Percentiles rank a stretch among this genome's conserved stretches.
Conservation (phyloP, 2,329 filamentous ascomycete genomes). For the Ceratocystis colombiana region DNA sequence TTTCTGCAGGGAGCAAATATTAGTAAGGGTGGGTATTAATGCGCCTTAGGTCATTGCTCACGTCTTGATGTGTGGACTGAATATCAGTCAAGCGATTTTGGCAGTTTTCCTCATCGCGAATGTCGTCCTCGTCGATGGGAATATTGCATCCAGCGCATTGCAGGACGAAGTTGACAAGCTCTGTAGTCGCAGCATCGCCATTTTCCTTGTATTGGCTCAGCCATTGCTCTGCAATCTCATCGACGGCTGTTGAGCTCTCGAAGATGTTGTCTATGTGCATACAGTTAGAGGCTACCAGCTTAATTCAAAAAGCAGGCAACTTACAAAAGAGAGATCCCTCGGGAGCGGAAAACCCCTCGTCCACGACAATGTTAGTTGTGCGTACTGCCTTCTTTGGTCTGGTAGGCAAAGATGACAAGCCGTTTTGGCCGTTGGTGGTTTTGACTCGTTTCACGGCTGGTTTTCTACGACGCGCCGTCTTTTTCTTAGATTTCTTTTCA, state of each 20-base stretch:
- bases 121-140: slow-evolving; percentile 69
- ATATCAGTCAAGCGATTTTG: slow-evolving; percentile 68
- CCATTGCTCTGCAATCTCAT: slow-evolving; percentile 52
- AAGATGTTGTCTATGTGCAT: slow-evolving; percentile 50
- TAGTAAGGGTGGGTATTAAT: background rate
- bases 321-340: slow-evolving; percentile 25
- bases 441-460: slow-evolving; percentile 55
- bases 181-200: slow-evolving; percentile 46
- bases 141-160: slow-evolving; percentile 70
- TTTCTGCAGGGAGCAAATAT: slow-evolving; percentile 44
- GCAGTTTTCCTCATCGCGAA: slow-evolving; percentile 80
- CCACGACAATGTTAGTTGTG: slow-evolving; percentile 36
- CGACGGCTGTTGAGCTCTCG: slow-evolving; percentile 45
- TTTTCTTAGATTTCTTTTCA: slow-evolving; percentile 31
- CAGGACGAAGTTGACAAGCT: slow-evolving; percentile 57
- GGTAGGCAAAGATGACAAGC: slow-evolving; percentile 39
- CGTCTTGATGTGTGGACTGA: slow-evolving; percentile 77
- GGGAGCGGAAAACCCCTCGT: slow-evolving; percentile 20
- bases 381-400: slow-evolving; percentile 48
- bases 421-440: slow-evolving; percentile 43
- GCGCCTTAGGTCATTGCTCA: slow-evolving; percentile 34
- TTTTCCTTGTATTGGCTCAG: slow-evolving; percentile 48
- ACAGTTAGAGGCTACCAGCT: slow-evolving; percentile 4
- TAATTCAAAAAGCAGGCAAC: slow-evolving; percentile 26
- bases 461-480: slow-evolving; percentile 42